These are phyloP conservation scores for Aspergillus spinulosporus DNA, from an alignment of 2,329 filamentous ascomycete genomes.

Conservation along the genomic window DNA sequence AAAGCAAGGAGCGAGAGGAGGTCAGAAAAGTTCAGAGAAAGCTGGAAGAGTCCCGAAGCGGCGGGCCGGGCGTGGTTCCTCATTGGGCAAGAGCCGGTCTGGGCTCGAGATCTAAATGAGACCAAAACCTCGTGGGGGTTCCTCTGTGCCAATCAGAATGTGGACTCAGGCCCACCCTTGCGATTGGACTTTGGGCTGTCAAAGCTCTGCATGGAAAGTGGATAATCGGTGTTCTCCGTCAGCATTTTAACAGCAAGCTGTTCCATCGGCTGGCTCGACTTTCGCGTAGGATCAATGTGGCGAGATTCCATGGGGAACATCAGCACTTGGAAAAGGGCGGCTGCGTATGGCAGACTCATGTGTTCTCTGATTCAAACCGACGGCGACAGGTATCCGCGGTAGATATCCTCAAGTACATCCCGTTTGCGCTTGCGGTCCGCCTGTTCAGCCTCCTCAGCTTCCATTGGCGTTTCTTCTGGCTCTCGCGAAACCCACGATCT, in stretches of 20 bases:
- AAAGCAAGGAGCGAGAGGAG: constrained; percentile 11
- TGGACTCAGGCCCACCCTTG: neutral
- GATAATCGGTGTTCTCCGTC: constrained; percentile 4
- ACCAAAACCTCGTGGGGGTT: constrained; percentile 6
- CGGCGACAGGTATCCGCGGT: constrained; percentile 65
- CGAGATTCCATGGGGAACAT: neutral
- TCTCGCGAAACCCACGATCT: constrained; percentile 70
- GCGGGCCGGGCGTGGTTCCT: constrained; percentile 1
- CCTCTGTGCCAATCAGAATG: neutral
- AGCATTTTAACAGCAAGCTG: neutral
- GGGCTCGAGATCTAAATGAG: constrained; percentile 11
- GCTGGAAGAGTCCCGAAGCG: constrained; percentile 2
- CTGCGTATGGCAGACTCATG: neutral
- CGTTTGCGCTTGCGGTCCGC: constrained; percentile 65
- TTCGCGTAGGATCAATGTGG: too few species aligned
- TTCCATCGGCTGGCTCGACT: neutral
- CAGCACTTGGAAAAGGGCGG: constrained; percentile 1
- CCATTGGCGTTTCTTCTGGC: constrained; percentile 47
- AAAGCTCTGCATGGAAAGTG: constrained; percentile 2
- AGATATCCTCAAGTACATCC: constrained; percentile 76
- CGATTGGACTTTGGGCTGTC: neutral
- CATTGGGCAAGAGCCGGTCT: constrained; percentile 8
- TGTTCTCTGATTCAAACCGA: neutral
- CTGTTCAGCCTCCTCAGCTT: constrained; percentile 53
- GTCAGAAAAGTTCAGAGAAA: constrained; percentile 6